Evolutionary conservation across 352 stramenopile genomes (phyloP).

Genomic region (Poterioochromonas sp.): DNA sequence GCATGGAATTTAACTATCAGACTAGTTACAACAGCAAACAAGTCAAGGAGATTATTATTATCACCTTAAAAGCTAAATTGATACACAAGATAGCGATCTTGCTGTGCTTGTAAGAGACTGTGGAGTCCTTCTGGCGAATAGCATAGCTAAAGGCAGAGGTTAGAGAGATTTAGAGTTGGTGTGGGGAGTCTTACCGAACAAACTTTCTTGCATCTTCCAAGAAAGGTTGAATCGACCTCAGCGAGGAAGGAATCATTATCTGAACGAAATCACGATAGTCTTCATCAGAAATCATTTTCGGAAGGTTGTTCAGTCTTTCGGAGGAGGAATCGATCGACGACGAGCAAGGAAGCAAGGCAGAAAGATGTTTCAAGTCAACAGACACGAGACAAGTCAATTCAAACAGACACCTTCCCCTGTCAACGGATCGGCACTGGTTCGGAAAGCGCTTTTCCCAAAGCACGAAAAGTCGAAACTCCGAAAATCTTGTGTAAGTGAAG

Average conservation of each 20-base stretch:
- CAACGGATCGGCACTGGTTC: too few relatives aligned
- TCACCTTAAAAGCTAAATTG: constrained; percentile 8
- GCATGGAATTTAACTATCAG: constrained; percentile 6
- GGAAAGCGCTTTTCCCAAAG: too few relatives aligned
- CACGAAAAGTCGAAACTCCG: too few relatives aligned
- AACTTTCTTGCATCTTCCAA: constrained; percentile 21
- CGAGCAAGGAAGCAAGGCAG: not conserved
- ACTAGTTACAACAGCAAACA: not conserved
- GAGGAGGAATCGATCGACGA: not conserved
- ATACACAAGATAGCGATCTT: not conserved
- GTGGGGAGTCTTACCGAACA: not conserved
- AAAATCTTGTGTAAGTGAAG: too few relatives aligned
- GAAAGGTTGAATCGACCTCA: constrained; percentile 16
- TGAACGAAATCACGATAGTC: not conserved
- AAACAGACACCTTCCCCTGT: too few relatives aligned
- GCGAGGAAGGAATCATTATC: constrained; percentile 7
- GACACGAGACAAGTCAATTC: too few relatives aligned
- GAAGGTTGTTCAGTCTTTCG: not conserved
- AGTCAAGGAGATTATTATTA: not conserved
- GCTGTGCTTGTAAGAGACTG: not conserved
- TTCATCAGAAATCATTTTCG: not conserved
- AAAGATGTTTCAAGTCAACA: not conserved
- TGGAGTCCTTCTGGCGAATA: too few relatives aligned
- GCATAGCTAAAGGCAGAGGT: not conserved
- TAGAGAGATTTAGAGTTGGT: not conserved